These are phyloP conservation scores for Lodderomyces parapsilosis DNA, from an alignment of 1,139 yeast species.

Conservation along the genomic window DNA sequence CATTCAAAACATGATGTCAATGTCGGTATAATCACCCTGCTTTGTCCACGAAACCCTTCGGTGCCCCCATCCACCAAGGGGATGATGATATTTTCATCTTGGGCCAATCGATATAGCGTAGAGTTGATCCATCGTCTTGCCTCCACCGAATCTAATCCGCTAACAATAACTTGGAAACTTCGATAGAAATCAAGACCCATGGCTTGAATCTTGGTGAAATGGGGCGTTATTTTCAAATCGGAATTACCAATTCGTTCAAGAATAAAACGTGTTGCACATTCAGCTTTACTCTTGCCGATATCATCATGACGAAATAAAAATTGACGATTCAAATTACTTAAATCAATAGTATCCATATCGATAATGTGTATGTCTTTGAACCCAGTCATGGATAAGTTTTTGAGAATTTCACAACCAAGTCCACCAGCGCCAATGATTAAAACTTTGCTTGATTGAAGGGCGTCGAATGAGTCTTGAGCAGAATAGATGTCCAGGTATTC, in stretches of 20 bases:
- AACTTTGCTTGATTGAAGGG: slow-evolving; percentile 34
- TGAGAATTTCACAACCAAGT: slow-evolving; percentile 88
- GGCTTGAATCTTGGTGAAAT: slow-evolving; percentile 72
- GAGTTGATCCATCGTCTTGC: slow-evolving; percentile 93
- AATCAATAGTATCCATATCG: slow-evolving; percentile 94
- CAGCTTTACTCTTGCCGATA: slow-evolving; percentile 80
- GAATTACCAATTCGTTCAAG: slow-evolving; percentile 41
- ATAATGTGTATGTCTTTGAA: slow-evolving; percentile 75
- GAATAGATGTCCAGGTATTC: slow-evolving; percentile 40
- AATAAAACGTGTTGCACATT: slow-evolving; percentile 69
- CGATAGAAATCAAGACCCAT: slow-evolving; percentile 62
- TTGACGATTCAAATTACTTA: slow-evolving; percentile 88
- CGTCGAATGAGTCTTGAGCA: slow-evolving; percentile 21
- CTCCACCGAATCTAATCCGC: slow-evolving; percentile 88
- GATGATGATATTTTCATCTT: slow-evolving; percentile 51
- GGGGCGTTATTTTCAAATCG: slow-evolving; percentile 51
- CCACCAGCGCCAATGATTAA: slow-evolving; percentile 92
- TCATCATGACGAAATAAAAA: slow-evolving; percentile 73
- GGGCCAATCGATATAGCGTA: slow-evolving; percentile 60
- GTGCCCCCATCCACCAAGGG: slow-evolving; percentile 96
- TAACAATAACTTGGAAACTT: slow-evolving; percentile 71
- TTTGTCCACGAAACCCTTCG: slow-evolving; percentile 92
- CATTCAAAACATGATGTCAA: slow-evolving; percentile 92
- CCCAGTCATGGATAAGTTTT: slow-evolving; percentile 77
- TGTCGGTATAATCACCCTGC: slow-evolving; percentile 83